Evolutionary conservation across 352 stramenopile species (phyloP).

Genomic region (Phytophthora aleatoria): DNA sequence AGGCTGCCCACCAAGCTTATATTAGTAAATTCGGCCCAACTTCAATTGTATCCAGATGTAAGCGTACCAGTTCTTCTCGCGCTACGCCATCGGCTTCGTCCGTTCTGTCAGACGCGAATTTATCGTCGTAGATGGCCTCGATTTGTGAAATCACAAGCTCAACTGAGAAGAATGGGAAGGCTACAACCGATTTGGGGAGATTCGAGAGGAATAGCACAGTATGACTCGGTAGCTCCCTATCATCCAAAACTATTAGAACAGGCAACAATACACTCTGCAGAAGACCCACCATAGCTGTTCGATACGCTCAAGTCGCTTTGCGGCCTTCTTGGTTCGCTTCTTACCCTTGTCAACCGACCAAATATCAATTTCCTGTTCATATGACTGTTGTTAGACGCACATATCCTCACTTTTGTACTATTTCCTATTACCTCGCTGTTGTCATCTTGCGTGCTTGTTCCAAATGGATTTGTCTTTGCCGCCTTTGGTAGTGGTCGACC

Average conservation of each 20-base stretch:
- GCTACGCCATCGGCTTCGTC: slow-evolving; percentile 70
- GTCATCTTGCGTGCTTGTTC: slow-evolving; percentile 11
- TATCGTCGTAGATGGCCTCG: slow-evolving; percentile 81
- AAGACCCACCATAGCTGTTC: slow-evolving; percentile 53
- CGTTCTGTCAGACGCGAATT: slow-evolving; percentile 59
- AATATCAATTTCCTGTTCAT: slow-evolving; percentile 60
- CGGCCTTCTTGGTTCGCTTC: slow-evolving; percentile 54
- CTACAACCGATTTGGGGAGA: slow-evolving; percentile 70
- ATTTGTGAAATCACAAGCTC: slow-evolving; percentile 59
- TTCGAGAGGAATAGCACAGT: slow-evolving; percentile 74
- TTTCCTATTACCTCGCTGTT: slow-evolving; percentile 24
- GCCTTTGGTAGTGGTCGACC: slow-evolving; percentile 47
- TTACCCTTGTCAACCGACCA: slow-evolving; percentile 57
- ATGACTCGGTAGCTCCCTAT: slow-evolving; percentile 53
- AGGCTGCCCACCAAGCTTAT: slow-evolving; percentile 31
- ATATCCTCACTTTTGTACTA: neutral
- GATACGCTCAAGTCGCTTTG: slow-evolving; percentile 45
- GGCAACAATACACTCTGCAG: neutral
- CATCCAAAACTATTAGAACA: neutral
- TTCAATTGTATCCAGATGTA: neutral
- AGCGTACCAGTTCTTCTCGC: slow-evolving; percentile 50
- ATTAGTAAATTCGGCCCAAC: neutral
- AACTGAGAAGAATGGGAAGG: slow-evolving; percentile 66
- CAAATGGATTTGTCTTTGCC: slow-evolving; percentile 26
- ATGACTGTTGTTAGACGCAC: neutral